phyloP scores from a whole-genome alignment of 495 filamentous ascomycete genomes.

The Hyphodiscus hymeniophilus region DNA sequence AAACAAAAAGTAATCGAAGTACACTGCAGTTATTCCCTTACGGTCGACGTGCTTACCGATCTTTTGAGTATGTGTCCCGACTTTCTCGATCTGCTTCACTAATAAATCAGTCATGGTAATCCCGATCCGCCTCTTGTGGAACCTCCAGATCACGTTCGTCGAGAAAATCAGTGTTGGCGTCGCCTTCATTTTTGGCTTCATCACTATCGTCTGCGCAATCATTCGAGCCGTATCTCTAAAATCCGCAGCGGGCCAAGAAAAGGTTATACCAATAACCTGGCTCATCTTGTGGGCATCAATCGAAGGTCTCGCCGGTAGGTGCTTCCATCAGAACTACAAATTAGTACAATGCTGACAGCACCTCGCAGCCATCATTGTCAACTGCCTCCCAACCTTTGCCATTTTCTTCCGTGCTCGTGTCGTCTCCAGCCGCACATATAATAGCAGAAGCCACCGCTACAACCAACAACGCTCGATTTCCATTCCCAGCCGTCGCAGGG shows the following conservation, averaged over 20 bases:
- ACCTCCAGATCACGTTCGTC: slow-evolving; percentile 9
- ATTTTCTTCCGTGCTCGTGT: too few relatives aligned
- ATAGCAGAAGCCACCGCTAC: too few relatives aligned
- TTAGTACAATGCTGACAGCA: too few relatives aligned
- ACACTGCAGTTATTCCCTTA: slow-evolving; percentile 35
- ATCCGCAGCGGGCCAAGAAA: slow-evolving; percentile 1
- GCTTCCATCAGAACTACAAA: too few relatives aligned
- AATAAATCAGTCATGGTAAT: slow-evolving; percentile 20
- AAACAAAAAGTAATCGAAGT: too few relatives aligned
- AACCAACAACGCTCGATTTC: too few relatives aligned
- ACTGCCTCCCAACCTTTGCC: too few relatives aligned
- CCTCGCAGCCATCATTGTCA: too few relatives aligned
- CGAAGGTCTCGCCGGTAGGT: too few relatives aligned
- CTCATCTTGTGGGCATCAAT: too few relatives aligned
- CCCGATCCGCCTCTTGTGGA: slow-evolving; percentile 18
- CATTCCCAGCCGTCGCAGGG: too few relatives aligned
- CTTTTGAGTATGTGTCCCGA: slow-evolving; percentile 27
- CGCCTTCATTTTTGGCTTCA: slow-evolving; percentile 19
- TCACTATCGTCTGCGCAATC: slow-evolving; percentile 20
- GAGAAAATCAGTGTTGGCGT: slow-evolving; percentile 20
- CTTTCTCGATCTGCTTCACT: neutral
- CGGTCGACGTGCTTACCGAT: slow-evolving; percentile 36
- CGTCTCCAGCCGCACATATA: too few relatives aligned
- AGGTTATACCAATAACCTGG: neutral
- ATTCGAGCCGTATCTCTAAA: slow-evolving; percentile 21